Conservation (phyloP, 2,329 filamentous ascomycete species). For the Colletotrichum siamense region DNA sequence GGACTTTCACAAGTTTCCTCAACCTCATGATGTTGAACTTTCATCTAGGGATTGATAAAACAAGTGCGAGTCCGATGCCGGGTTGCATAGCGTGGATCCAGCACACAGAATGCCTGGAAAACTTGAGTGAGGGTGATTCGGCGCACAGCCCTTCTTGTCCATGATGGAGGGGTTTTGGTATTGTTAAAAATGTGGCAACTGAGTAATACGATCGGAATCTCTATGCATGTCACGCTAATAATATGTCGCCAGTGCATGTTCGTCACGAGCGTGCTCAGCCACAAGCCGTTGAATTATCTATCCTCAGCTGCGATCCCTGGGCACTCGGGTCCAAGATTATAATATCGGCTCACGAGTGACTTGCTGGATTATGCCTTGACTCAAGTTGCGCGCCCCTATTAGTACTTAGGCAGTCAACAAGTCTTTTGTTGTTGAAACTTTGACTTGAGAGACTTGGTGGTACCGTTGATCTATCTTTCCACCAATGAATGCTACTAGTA, state of each 20-base stretch:
- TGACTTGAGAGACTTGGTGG: background rate
- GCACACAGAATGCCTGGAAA: background rate
- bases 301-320: background rate
- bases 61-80: background rate
- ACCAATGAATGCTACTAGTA: background rate
- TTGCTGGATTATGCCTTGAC: background rate
- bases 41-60: rapidly evolving
- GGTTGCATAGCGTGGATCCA: background rate
- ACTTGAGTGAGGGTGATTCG: background rate
- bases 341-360: background rate
- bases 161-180: background rate
- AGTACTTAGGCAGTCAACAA: rapidly evolving
- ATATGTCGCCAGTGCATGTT: background rate
- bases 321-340: background rate
- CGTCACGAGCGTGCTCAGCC: rapidly evolving
- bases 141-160: background rate
- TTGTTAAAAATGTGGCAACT: rapidly evolving
- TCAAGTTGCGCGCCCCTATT: background rate
- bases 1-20: background rate
- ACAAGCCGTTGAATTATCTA: background rate
- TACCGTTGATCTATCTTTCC: background rate
- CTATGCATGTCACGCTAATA: background rate
- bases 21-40: background rate
- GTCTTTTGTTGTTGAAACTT: background rate
- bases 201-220: background rate